A percentile compares a stretch with the other conserved stretches of the same genome.
Conservation (phyloP, 192 early-diverging fungal genomes). For the Coemansia aciculifera region DNA sequence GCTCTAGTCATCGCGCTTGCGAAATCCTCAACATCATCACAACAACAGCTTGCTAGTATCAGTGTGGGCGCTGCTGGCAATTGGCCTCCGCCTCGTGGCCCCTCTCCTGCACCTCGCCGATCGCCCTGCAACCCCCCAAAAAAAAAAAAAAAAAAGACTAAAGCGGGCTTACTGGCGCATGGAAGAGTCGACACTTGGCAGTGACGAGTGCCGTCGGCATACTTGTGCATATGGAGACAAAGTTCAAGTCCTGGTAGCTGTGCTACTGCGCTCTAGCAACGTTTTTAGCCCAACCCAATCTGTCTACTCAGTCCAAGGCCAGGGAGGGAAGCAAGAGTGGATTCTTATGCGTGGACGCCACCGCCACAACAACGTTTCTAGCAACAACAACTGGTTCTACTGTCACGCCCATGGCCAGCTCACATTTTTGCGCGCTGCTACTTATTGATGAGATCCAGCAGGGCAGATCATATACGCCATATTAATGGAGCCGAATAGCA, state of each 20-base stretch:
- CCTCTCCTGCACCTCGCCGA: constrained; percentile 9
- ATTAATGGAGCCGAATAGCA: neutral
- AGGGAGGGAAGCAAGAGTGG: neutral
- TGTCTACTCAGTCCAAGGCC: neutral
- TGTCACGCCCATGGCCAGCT: neutral
- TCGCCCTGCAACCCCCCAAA: constrained; percentile 10
- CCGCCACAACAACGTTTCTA: neutral
- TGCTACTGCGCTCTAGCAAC: neutral
- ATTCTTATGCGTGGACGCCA: neutral
- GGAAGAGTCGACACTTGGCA: neutral
- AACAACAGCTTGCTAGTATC: neutral
- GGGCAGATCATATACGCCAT: neutral
- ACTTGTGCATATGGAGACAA: neutral
- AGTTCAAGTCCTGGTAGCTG: neutral
- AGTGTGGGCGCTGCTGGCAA: constrained; percentile 4
- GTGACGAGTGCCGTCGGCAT: neutral
- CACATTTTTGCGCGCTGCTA: neutral
- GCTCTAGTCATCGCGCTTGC: neutral
- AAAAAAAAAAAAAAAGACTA: neutral
- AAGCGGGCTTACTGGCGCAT: neutral
- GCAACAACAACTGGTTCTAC: neutral
- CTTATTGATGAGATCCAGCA: neutral
- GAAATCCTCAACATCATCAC: neutral
- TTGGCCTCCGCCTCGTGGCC: neutral
- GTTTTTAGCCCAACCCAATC: neutral